Conservation (phyloP, 2,329 filamentous ascomycete genomes). For the Tothia fuscella region DNA sequence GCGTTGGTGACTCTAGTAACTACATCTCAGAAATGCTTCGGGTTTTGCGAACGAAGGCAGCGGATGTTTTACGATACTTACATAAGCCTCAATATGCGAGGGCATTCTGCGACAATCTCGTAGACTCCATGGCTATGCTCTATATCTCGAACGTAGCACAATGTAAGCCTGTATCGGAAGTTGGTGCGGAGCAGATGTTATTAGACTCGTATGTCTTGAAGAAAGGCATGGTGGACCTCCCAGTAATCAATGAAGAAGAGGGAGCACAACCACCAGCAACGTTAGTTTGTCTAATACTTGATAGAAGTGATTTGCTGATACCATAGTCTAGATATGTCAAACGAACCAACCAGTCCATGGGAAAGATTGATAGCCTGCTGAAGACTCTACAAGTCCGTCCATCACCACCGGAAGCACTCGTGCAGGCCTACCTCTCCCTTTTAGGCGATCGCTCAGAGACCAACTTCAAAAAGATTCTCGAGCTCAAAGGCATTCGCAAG, state of each 20-base stretch:
- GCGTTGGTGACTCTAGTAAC: slow-evolving; percentile 82
- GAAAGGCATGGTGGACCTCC: slow-evolving; percentile 61
- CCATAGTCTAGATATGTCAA: slow-evolving; percentile 56
- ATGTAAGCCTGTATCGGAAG: slow-evolving; percentile 83
- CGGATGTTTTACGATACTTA: slow-evolving; percentile 63
- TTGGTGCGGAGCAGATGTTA: slow-evolving; percentile 94
- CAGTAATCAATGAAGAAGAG: slow-evolving; percentile 47
- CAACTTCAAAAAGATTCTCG: slow-evolving; percentile 93
- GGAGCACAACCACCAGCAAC: slow-evolving; percentile 44
- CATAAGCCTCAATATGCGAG: slow-evolving; percentile 89
- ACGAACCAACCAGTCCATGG: slow-evolving; percentile 72
- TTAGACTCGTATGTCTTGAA: slow-evolving; percentile 88
- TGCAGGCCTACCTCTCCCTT: slow-evolving; percentile 95
- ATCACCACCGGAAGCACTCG: slow-evolving; percentile 81
- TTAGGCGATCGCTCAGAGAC: slow-evolving; percentile 85
- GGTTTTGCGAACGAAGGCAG: slow-evolving; percentile 57
- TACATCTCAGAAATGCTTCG: slow-evolving; percentile 76
- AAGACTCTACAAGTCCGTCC: slow-evolving; percentile 94
- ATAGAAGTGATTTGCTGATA: slow-evolving; percentile 11
- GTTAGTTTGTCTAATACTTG: slow-evolving; percentile 24
- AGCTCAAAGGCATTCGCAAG: slow-evolving; percentile 81
- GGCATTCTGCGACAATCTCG: slow-evolving; percentile 91
- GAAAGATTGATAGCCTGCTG: slow-evolving; percentile 78
- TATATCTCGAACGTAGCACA: slow-evolving; percentile 79
- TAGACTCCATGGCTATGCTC: slow-evolving; percentile 68